These are phyloP conservation scores for Phytophthora cryptogea DNA, from an alignment of 352 stramenopile genomes.

Conservation along the genomic window DNA sequence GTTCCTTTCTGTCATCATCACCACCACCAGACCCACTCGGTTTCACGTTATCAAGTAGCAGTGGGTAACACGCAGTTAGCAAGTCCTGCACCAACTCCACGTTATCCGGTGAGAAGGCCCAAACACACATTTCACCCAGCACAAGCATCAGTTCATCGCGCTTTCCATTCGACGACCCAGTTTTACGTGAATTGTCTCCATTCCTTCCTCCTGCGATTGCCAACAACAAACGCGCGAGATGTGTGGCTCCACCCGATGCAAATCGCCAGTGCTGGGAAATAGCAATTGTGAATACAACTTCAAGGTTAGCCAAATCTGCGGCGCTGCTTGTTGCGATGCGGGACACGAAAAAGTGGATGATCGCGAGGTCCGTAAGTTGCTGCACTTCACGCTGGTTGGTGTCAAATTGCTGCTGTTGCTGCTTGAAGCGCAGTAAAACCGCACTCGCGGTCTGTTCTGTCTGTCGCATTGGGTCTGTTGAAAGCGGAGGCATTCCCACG, in stretches of 20 bases:
- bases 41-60: slow-evolving; percentile 30
- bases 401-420: slow-evolving; percentile 18
- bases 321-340: slow-evolving; percentile 5
- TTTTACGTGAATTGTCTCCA: neutral
- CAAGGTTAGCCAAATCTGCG: slow-evolving; percentile 8
- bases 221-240: slow-evolving; percentile 28
- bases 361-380: slow-evolving; percentile 27
- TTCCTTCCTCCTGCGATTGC: neutral
- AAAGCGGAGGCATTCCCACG: slow-evolving; percentile 7
- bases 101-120: slow-evolving; percentile 30
- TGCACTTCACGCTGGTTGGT: slow-evolving; percentile 20
- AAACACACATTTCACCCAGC: slow-evolving; percentile 37
- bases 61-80: slow-evolving; percentile 17
- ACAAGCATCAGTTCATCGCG: slow-evolving; percentile 36
- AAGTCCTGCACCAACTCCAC: slow-evolving; percentile 30
- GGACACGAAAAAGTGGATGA: slow-evolving; percentile 31
- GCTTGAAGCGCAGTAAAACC: slow-evolving; percentile 12
- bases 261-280: slow-evolving; percentile 30
- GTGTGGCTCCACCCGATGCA: slow-evolving; percentile 8
- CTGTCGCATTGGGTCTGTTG: slow-evolving; percentile 8
- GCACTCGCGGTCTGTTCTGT: neutral
- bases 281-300: slow-evolving; percentile 17
- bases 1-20: slow-evolving; percentile 22
- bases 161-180: neutral
- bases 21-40: slow-evolving; percentile 5